These are phyloP conservation scores for Cydonia oblonga DNA, from an alignment of 331 rosid species.

Conservation along the genomic window DNA sequence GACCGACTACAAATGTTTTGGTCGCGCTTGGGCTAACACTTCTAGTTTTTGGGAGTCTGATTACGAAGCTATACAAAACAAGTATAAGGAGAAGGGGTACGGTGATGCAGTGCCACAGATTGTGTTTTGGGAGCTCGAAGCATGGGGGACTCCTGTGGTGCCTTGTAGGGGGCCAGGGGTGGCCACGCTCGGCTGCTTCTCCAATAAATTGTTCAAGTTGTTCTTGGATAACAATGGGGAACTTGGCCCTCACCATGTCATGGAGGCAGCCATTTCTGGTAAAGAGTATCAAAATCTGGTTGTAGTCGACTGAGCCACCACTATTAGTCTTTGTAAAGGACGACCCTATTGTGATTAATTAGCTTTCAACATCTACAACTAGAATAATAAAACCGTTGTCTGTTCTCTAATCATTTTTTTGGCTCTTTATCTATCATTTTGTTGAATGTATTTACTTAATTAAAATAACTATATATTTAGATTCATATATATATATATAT, in stretches of 20 bases:
- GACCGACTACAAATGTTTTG: constrained; percentile 21
- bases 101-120: constrained; percentile 44
- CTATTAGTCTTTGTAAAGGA: too few relatives aligned
- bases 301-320: constrained; percentile 26
- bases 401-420: too few relatives aligned
- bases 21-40: neutral
- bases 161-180: constrained; percentile 14
- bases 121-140: constrained; percentile 47
- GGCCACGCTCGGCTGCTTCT: constrained; percentile 18
- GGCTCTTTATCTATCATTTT: too few relatives aligned
- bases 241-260: constrained; percentile 9
- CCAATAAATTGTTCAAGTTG: constrained; percentile 41
- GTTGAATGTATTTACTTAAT: too few relatives aligned
- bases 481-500: too few relatives aligned
- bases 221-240: constrained; percentile 30
- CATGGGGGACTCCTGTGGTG: constrained; percentile 32
- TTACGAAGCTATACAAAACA: constrained; percentile 12
- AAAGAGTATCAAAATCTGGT: constrained; percentile 32
- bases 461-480: too few relatives aligned
- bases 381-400: too few relatives aligned
- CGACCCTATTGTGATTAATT: too few relatives aligned
- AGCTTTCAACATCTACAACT: too few relatives aligned
- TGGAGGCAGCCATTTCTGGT: constrained; percentile 14
- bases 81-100: constrained; percentile 12
- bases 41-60: constrained; percentile 35